Evolutionary conservation across 768 basidiomycete species (phyloP).

Genomic region (Piloderma croceum): DNA sequence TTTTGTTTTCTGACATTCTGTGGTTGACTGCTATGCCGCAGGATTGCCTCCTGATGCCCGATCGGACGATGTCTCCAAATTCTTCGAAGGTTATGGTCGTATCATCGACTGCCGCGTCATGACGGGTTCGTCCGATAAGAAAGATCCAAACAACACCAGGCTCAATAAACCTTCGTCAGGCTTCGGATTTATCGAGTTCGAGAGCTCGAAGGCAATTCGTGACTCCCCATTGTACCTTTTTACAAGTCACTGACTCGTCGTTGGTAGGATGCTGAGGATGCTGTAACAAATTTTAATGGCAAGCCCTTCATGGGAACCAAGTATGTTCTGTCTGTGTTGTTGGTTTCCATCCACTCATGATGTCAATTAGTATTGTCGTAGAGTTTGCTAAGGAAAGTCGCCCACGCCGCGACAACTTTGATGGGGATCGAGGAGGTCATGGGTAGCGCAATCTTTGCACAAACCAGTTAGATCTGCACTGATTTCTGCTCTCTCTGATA

Average conservation of each 20-base stretch:
- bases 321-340: slow-evolving; percentile 35
- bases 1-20: slow-evolving; percentile 1
- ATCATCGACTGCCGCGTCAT: slow-evolving; percentile 91
- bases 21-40: slow-evolving; percentile 21
- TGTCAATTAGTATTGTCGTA: slow-evolving; percentile 74
- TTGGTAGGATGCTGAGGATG: slow-evolving; percentile 89
- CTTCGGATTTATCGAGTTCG: slow-evolving; percentile 97
- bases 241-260: neutral
- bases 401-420: slow-evolving; percentile 73
- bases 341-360: neutral
- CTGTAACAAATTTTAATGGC: slow-evolving; percentile 79
- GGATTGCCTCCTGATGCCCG: slow-evolving; percentile 82
- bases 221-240: too few species aligned
- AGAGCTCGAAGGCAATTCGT: slow-evolving; percentile 60
- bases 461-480: slow-evolving; percentile 3
- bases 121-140: slow-evolving; percentile 59
- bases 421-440: slow-evolving; percentile 45
- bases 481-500: slow-evolving; percentile 16
- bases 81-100: slow-evolving; percentile 86
- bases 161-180: slow-evolving; percentile 40
- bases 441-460: slow-evolving; percentile 37
- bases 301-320: slow-evolving; percentile 85
- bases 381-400: slow-evolving; percentile 94
- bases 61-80: slow-evolving; percentile 77
- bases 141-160: slow-evolving; percentile 10